Evolutionary conservation across 441 rosid species (phyloP).

Genomic region (Arabidopsis hybrid): DNA sequence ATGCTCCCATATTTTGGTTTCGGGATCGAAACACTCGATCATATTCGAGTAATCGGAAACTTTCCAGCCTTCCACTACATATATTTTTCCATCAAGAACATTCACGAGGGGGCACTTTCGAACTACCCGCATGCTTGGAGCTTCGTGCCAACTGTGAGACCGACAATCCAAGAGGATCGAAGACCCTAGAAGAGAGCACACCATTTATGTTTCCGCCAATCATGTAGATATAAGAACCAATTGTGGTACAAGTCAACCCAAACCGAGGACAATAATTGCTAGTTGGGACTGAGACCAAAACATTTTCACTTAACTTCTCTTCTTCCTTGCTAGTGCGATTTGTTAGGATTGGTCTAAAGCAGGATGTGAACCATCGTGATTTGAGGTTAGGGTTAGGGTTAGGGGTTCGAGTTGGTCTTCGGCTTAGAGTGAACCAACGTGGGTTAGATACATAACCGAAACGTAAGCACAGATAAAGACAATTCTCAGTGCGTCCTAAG

Average conservation of each 20-base stretch:
- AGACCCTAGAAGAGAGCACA: background rate
- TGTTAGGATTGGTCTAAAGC: background rate
- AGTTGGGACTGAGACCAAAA: background rate
- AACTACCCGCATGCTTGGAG: background rate
- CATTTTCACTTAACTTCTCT: background rate
- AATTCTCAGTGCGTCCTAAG: slow-evolving; percentile 1
- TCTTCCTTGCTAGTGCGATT: background rate
- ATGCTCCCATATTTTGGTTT: slow-evolving; percentile 21
- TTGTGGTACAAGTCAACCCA: background rate
- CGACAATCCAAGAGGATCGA: slow-evolving; percentile 8
- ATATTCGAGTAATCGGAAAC: background rate
- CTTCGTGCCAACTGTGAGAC: slow-evolving; percentile 12
- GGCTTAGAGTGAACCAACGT: slow-evolving; percentile 20
- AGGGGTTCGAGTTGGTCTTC: background rate
- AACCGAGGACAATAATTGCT: background rate
- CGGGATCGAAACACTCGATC: background rate
- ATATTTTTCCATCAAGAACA: slow-evolving; percentile 16
- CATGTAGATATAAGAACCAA: slow-evolving; percentile 9
- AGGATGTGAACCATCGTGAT: background rate
- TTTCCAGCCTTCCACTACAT: background rate
- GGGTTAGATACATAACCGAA: background rate
- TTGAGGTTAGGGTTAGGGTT: background rate
- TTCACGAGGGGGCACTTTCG: background rate
- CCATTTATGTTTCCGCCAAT: background rate
- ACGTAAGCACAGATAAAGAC: background rate